Evolutionary conservation across 2,329 filamentous ascomycete species (phyloP).

Genomic region (Drechslerella stenobrocha): DNA sequence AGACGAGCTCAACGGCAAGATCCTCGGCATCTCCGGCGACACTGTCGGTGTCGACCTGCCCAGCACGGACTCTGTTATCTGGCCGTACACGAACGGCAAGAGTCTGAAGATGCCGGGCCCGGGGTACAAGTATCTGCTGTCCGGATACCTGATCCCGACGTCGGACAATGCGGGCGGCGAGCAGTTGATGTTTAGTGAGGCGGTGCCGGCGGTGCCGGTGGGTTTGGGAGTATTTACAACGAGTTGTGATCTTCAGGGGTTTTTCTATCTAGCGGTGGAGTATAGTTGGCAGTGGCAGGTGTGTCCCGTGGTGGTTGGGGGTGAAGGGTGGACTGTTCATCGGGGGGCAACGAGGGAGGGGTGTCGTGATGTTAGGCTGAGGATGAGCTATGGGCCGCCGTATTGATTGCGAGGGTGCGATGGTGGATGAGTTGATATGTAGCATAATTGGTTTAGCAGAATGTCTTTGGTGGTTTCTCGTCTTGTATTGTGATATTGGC

Average conservation of each 20-base stretch:
- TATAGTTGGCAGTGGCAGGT: slow-evolving; percentile 32
- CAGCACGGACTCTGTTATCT: slow-evolving; percentile 35
- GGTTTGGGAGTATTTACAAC: slow-evolving; percentile 34
- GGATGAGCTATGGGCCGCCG: slow-evolving; percentile 43
- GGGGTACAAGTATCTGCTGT: slow-evolving; percentile 39
- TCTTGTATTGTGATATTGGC: too few species aligned
- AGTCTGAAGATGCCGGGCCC: slow-evolving; percentile 34
- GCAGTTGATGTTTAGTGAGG: slow-evolving; percentile 37
- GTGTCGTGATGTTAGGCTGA: slow-evolving; percentile 40
- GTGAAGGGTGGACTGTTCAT: slow-evolving; percentile 29
- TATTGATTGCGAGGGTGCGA: too few species aligned
- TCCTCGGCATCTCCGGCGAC: slow-evolving; percentile 20
- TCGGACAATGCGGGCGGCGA: not conserved
- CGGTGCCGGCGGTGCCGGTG: slow-evolving; percentile 13
- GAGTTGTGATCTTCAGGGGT: slow-evolving; percentile 36
- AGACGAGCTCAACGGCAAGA: slow-evolving; percentile 31
- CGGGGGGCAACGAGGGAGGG: slow-evolving; percentile 11
- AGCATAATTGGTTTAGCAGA: too few species aligned
- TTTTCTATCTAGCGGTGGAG: slow-evolving; percentile 32
- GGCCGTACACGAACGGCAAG: slow-evolving; percentile 25
- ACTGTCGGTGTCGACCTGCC: slow-evolving; percentile 36
- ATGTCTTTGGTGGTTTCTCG: too few species aligned
- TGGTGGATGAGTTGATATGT: not conserved
- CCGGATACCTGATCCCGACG: slow-evolving; percentile 28
- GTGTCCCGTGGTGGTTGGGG: slow-evolving; percentile 13